Base-by-base conservation (phyloP, 805 yeast species). In the Starmerella apis region DNA sequence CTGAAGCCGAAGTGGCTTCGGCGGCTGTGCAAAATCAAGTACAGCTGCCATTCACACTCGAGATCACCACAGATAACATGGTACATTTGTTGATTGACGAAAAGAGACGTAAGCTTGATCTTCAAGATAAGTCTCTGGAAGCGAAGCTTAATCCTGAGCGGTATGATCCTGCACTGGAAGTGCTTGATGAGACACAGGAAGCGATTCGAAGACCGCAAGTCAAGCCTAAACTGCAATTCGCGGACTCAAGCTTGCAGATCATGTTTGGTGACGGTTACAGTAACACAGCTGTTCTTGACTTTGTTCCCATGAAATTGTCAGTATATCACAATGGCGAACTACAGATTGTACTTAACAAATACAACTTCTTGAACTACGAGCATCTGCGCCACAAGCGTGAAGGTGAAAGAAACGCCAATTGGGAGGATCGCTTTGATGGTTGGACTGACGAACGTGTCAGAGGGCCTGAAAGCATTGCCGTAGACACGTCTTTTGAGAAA, bases 401-500 rank as follows among this genome's bases (percentile, higher is more conserved):
- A 64, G 4, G 49, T 49, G 7, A 58, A 72, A 2, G 76, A 78
- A 72, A 74, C 39, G 78, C 83, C 54, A 72, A 80, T 68, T 90
- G 85, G 69, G 65, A 65, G 11, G 97, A 90, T 63, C 61, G 71
- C 24, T 88, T 86, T 63, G 94, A 86, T 61, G 76, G 84, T 2
- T 56, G 60, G 32, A 65, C 59, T 3, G 98, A 92, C 63, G 67
- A 71, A 3, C 56, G 83, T 11, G 86, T 87, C 7, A 56, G 61
- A 25, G 73, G 73, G 11, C 97, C 98, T 0, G 97, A 92, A 65
- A 78, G 96, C 0, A 72, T 92, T 23, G 96, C 82, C 0, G 56
- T 84, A 25, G 99, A 92, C 63, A 74, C 86, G 52, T 67, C 77
- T 0, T 80, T 92, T 56, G 61, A 66, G 2, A 80, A 78, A 0